Conservation (phyloP, 1,139 yeast species). For the Suhomyces choctaworum region DNA sequence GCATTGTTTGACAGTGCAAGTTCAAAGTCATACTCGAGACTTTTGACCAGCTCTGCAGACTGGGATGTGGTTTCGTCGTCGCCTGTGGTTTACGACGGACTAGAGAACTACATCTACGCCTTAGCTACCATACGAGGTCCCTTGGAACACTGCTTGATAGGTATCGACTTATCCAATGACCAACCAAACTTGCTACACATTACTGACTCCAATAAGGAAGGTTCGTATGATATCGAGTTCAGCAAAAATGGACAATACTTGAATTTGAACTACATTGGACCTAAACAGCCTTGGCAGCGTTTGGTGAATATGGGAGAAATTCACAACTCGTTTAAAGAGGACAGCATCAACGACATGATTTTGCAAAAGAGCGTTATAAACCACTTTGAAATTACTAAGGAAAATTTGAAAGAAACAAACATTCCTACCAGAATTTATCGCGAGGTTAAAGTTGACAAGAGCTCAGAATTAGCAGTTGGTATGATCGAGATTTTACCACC, state of each 20-base stretch:
- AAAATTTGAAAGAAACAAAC: constrained; percentile 33
- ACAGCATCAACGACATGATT: constrained; percentile 19
- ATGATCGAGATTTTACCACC: constrained; percentile 76
- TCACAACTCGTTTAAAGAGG: constrained; percentile 20
- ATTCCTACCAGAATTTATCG: constrained; percentile 59
- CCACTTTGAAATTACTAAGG: constrained; percentile 26
- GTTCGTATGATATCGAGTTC: constrained; percentile 38
- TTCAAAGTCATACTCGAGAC: constrained; percentile 41
- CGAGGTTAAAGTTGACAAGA: constrained; percentile 46
- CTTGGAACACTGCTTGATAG: constrained; percentile 52
- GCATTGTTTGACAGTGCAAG: constrained; percentile 60
- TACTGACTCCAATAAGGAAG: constrained; percentile 28
- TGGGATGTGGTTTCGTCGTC: constrained; percentile 72
- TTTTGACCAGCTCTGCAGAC: constrained; percentile 54
- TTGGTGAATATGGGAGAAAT: constrained; percentile 46
- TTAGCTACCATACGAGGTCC: constrained; percentile 58
- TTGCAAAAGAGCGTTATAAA: constrained; percentile 33
- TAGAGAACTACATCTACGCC: constrained; percentile 58
- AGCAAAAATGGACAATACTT: constrained; percentile 60
- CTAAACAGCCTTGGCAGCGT: constrained; percentile 64
- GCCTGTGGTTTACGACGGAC: constrained; percentile 53
- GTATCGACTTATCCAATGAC: constrained; percentile 22
- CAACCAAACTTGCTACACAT: constrained; percentile 16
- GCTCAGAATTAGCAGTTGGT: constrained; percentile 39
- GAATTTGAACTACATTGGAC: constrained; percentile 59